These are phyloP conservation scores for Hyaloraphidium curvatum DNA, from an alignment of 192 early-diverging fungal genomes.

Conservation along the genomic window DNA sequence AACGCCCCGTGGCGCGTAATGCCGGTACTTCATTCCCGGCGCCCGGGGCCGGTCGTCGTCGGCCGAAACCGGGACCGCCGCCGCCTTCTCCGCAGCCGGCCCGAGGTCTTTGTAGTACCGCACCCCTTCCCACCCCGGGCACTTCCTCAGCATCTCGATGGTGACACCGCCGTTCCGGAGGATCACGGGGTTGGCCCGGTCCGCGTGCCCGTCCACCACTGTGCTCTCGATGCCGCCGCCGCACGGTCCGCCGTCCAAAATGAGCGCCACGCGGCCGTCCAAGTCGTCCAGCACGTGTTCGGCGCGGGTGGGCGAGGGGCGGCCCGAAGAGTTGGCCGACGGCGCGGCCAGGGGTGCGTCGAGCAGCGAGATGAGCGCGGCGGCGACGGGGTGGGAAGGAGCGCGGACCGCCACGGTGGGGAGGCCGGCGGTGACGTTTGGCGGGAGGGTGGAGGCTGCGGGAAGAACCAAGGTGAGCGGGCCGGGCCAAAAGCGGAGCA, in stretches of 20 bases:
- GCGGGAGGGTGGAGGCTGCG: constrained; percentile 35
- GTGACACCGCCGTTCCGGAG: constrained; percentile 86
- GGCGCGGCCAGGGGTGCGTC: constrained; percentile 89
- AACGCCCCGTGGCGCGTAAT: constrained; percentile 85
- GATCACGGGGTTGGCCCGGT: constrained; percentile 48
- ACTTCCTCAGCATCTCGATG: constrained; percentile 38
- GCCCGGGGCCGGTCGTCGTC: constrained; percentile 45
- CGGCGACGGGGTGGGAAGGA: constrained; percentile 76
- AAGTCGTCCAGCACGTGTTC: constrained; percentile 75
- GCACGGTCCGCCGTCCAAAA: constrained; percentile 80
- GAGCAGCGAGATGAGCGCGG: constrained; percentile 63
- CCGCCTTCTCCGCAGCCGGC: background rate
- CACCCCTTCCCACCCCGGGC: constrained; percentile 42
- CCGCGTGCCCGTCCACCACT: constrained; percentile 69
- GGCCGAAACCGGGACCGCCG: background rate
- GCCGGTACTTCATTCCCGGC: constrained; percentile 98
- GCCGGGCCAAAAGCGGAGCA: constrained; percentile 75
- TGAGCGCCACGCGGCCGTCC: constrained; percentile 51
- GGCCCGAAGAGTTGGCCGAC: constrained; percentile 90
- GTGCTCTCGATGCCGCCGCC: constrained; percentile 83
- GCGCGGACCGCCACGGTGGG: constrained; percentile 76
- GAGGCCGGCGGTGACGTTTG: constrained; percentile 64
- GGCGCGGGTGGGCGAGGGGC: constrained; percentile 84
- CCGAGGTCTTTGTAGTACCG: constrained; percentile 37
- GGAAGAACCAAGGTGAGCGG: constrained; percentile 82